Evolutionary conservation across 257 asterid species (phyloP), one percentile per base, ranked within the genome.

Genomic region (Craterostigma plantagineum): DNA sequence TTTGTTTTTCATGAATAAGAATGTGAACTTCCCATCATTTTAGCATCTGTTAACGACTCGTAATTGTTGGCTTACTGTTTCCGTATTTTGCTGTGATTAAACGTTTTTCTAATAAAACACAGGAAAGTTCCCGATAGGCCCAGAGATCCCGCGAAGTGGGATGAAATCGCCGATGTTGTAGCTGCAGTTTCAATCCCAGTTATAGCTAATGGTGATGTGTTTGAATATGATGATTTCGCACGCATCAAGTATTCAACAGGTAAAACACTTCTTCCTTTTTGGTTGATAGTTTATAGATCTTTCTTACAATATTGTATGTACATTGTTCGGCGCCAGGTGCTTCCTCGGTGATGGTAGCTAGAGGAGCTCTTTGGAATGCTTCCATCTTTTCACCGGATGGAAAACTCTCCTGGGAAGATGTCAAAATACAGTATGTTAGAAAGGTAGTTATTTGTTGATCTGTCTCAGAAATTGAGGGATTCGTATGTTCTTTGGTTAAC

Each of bases 301-400:
- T 23, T 23, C 6, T 6, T 23, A 23, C 30, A 23, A 23, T 23
- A 23, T 23, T 23, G 6, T 23, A 2, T 6, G 30, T 2, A 23
- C 6, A 23, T 23, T 23, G 30, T 23, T 23, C 30, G 30, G 30
- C 30, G 30, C 2, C 61, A 81, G 97, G 94, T 69, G 91, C 94
- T 60, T 73, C 97, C 18, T 81, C 93, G 49, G 91, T 76, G 48
- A 86, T 86, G 97, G 93, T 71, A 52, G 97, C 94, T 38, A 73
- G 97, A 74, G 97, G 94, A 35, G 97, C 97, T 38, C 75, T 86
- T 49, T 86, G 97, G 97, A 81, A 86, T 73, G 94, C 84, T 54
- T 86, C 97, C 33, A 64, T 86, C 27, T 86, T 86, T 59, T 78
- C 85, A 40, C 78, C 92, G 10, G 52, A 62, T 53, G 91, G 87